Evolutionary conservation across 129 eudicot genomes (phyloP), one percentile per base, ranked within the genome.

Genomic region (Artemisia annua): DNA sequence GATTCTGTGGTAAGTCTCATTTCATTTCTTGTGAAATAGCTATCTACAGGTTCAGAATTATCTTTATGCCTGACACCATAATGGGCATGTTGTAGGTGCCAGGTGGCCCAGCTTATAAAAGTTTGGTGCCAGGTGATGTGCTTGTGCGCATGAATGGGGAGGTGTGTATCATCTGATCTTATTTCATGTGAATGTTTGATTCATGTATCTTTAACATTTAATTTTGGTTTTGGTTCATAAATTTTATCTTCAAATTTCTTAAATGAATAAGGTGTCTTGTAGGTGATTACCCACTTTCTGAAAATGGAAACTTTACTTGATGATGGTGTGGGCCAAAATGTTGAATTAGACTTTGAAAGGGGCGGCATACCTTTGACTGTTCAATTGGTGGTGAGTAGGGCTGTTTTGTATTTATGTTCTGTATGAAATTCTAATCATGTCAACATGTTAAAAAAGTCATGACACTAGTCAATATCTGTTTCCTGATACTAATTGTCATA

Each of bases 221-320:
- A 28, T 48, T 50, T 63, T 16, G 54, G 78, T 32, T n/a, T 54
- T 51, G 24, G 35, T 66, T 53, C 66, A 10, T 59, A 49, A 61
- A 62, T 62, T 61, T 73, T 52, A 63, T 51, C 18, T 75, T 64
- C 22, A 65, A 39, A 30, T 12, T 67, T n/a, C 50, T 48, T 35
- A 35, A 26, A 24, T 18, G 16, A 68, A 48, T 46, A 57, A 28
- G 30, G 13, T 50, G 60, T 77, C 48, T 59, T 87, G 73, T 83
- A 94, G 99, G 99, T 94, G 62, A 78, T 71, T 75, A 94, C 99
- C 63, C 99, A 90, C 75, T 94, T 94, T 76, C 85, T 94, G 73
- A 81, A 85, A 77, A 82, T 94, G 88, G 99, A 94, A 80, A 94
- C 78, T 65, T 76, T 88, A 80, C 85, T 94, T 60, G 97, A 94